Percentiles rank a stretch among this genome's conserved stretches.
phyloP scores from a whole-genome alignment of 2,329 filamentous ascomycete species.

The Microdochium paspali region DNA sequence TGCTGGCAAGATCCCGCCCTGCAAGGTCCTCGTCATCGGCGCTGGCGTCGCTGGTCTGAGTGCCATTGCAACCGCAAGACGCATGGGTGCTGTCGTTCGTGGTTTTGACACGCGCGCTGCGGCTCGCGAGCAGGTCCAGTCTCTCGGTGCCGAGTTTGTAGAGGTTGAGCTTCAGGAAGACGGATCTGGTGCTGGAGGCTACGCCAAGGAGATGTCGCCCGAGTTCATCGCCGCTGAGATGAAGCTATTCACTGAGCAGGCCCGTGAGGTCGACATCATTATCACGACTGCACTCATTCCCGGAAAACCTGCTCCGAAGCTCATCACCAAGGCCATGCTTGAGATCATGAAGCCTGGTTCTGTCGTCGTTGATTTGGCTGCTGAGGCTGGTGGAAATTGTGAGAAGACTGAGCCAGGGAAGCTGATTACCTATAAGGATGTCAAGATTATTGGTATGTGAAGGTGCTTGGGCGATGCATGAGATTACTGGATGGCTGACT shows the following conservation, averaged over 20 bases:
- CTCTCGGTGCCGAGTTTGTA: conserved; percentile 80
- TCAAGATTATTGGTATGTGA: conserved; percentile 68
- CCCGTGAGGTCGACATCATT: conserved; percentile 81
- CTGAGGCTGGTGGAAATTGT: conserved; percentile 82
- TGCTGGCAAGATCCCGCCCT: conserved; percentile 81
- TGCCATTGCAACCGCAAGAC: conserved; percentile 77
- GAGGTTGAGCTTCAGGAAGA: conserved; percentile 81
- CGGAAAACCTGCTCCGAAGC: conserved; percentile 69
- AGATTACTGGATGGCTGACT: background rate
- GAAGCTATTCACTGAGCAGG: conserved; percentile 84
- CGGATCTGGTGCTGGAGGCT: conserved; percentile 74
- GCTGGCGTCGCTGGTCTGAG: conserved; percentile 83
- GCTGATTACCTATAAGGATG: conserved; percentile 61
- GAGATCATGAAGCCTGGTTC: conserved; percentile 84
- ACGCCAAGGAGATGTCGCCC: conserved; percentile 90
- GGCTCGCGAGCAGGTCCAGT: conserved; percentile 82
- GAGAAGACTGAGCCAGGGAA: conserved; percentile 70
- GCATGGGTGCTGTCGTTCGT: conserved; percentile 81
- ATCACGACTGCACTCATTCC: conserved; percentile 90
- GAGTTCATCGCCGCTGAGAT: conserved; percentile 90
- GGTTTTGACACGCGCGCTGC: conserved; percentile 89
- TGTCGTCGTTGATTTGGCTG: conserved; percentile 79
- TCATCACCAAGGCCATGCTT: conserved; percentile 74
- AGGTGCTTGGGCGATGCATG: no score
- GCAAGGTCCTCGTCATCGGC: conserved; percentile 84